Evolutionary conservation across 2,329 filamentous ascomycete genomes (phyloP).

Genomic region (Bertia moriformis): DNA sequence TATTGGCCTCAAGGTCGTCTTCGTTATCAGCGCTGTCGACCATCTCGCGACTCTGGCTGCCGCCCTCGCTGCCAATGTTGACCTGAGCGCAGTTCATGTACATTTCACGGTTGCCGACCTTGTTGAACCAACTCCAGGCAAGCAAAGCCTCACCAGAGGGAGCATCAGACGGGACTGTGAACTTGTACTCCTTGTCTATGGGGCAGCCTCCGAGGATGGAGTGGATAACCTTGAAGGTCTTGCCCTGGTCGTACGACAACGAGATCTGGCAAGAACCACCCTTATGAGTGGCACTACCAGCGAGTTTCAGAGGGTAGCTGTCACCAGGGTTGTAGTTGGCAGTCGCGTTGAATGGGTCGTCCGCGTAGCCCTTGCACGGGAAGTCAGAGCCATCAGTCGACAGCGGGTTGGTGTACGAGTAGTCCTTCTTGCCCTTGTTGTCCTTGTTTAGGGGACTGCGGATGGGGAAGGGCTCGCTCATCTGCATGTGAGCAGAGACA

Average conservation of each 20-base stretch:
- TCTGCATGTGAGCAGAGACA: conserved; percentile 32
- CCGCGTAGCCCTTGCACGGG: conserved; percentile 42
- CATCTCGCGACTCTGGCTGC: background rate
- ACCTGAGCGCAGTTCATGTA: conserved; percentile 45
- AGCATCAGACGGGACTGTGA: conserved; percentile 31
- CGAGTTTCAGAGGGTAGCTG: conserved; percentile 30
- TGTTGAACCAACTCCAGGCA: conserved; percentile 39
- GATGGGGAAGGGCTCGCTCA: conserved; percentile 36
- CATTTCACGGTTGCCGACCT: conserved; percentile 39
- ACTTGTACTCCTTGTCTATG: conserved; percentile 27
- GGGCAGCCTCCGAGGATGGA: conserved; percentile 42
- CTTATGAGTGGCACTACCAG: conserved; percentile 28
- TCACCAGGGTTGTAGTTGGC: conserved; percentile 31
- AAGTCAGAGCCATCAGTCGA: conserved; percentile 32
- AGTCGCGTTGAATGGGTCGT: conserved; percentile 20
- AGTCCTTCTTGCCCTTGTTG: conserved; percentile 27
- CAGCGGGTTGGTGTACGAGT: conserved; percentile 37
- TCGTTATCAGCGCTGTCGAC: too few species aligned
- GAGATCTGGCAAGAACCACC: conserved; percentile 43
- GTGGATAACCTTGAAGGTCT: conserved; percentile 38
- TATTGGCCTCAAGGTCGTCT: background rate
- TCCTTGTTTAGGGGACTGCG: conserved; percentile 31
- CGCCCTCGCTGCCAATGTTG: conserved; percentile 15
- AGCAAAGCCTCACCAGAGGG: conserved; percentile 30
- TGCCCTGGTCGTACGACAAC: conserved; percentile 37